Evolutionary conservation across 768 basidiomycete genomes (phyloP), one percentile per base, ranked within the genome.

Genomic region (Psilocybe cyanescens): DNA sequence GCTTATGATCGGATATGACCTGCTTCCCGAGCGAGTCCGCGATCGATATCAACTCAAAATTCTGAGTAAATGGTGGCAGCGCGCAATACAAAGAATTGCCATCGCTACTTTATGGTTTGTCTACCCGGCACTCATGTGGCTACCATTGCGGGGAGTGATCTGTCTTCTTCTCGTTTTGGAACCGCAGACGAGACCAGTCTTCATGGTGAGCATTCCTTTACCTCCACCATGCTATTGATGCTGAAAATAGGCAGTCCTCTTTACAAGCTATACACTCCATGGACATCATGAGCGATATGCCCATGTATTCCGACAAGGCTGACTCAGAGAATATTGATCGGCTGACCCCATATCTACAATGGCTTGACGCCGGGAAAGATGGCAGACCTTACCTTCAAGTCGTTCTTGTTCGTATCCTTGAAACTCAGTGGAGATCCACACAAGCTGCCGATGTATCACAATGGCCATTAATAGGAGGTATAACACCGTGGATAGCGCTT

Each of bases 111-210:
- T 57, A 5, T 57, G 31, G 56, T 24, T 57, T n/a, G 29, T 57
- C 16, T 57, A 57, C 35, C 56, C 46, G 46, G 30, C 9, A 19
- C 16, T 57, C 5, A 48, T 57, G 46, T 57, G 56, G 56, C 30
- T 57, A 9, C 56, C 56, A 16, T 47, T 57, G 19, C 46, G 45
- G 8, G 56, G 56, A 24, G 30, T 49, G 14, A 57, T 57, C 31
- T 48, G 31, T 11, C 47, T 57, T 16, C 31, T 56, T 11, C 29
- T 57, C 16, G 46, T 57, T 9, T 28, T 57, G 17, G 46, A 57
- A 35, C 56, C 56, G 1, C 16, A 48, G 28, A 33, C 37, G 9
- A 48, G 31, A 14, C 31, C 46, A 1, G 17, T 49, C 12, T 57
- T 57, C 17, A 49, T 48, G 17, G 56, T 57, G 24, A 16, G 56